A percentile compares a stretch with the other conserved stretches of the same genome.
These are phyloP conservation scores for Fusarium nelsonii DNA, from an alignment of 2,329 filamentous ascomycete species.

Conservation along the genomic window DNA sequence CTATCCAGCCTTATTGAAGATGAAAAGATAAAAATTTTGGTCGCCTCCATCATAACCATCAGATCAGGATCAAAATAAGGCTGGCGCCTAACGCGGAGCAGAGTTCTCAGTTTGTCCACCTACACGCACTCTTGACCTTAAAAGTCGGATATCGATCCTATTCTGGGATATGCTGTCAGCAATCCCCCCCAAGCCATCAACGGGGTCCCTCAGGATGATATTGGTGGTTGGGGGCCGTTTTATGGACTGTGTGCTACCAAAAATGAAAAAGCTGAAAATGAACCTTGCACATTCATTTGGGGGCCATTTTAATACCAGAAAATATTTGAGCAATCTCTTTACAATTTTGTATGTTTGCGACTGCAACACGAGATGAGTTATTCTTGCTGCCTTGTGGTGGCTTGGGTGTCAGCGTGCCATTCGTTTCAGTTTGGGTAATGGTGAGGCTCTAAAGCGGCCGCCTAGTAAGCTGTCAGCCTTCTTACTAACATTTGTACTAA, in stretches of 20 bases:
- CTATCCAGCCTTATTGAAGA: accelerated
- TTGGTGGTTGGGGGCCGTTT: not conserved
- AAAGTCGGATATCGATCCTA: not conserved
- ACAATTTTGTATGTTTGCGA: not conserved
- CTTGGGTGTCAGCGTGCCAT: slow-evolving; percentile 3
- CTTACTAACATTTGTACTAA: too few species aligned
- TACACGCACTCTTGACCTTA: too few species aligned
- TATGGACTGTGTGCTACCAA: not conserved
- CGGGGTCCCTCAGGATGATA: not conserved
- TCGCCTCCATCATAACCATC: not conserved
- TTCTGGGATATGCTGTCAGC: not conserved
- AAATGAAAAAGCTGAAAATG: slow-evolving; percentile 10
- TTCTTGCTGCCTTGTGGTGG: not conserved
- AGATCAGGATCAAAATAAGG: slow-evolving; percentile 9
- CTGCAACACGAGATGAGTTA: accelerated
- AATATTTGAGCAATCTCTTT: not conserved
- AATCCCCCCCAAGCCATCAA: not conserved
- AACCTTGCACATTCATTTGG: slow-evolving; percentile 5
- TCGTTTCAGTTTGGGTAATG: slow-evolving; percentile 2
- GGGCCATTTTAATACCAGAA: slow-evolving; percentile 4
- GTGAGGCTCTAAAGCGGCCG: not conserved
- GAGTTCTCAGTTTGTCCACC: not conserved
- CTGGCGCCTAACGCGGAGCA: slow-evolving; percentile 1
- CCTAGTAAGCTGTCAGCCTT: not conserved
- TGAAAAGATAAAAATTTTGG: too few species aligned